A percentile compares a stretch with the other conserved stretches of the same genome.
Evolutionary conservation across 2,329 filamentous ascomycete genomes (phyloP).

Genomic region (Verticillium nonalfalfae): DNA sequence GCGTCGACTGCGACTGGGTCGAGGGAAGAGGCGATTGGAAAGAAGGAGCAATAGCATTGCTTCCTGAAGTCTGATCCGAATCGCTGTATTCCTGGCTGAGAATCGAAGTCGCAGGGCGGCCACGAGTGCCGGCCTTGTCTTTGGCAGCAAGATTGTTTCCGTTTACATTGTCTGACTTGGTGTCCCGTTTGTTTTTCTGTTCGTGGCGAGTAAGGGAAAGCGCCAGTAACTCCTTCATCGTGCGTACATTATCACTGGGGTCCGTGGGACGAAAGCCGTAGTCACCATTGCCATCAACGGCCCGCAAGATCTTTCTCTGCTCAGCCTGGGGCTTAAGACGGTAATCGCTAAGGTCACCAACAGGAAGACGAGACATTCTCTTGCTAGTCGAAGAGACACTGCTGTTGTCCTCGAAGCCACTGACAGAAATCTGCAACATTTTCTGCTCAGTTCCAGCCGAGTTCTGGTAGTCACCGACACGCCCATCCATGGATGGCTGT

Average conservation of each 20-base stretch:
- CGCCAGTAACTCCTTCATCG: neutral
- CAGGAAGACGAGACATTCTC: neutral
- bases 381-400: neutral
- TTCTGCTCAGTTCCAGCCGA: neutral
- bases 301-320: neutral
- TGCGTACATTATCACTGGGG: neutral
- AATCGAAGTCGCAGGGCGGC: constrained; percentile 4
- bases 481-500: neutral
- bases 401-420: neutral
- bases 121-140: neutral
- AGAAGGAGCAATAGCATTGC: neutral
- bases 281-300: neutral
- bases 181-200: constrained; percentile 6
- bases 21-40: neutral
- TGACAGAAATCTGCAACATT: neutral
- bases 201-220: neutral
- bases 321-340: neutral
- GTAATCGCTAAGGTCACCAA: neutral
- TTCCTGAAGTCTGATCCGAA: neutral
- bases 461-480: neutral
- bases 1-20: neutral
- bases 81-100: neutral
- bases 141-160: constrained; percentile 2
- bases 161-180: constrained; percentile 12
- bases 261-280: neutral